Conservation (phyloP, 805 yeast genomes). For the Barnettozyma sp. region DNA sequence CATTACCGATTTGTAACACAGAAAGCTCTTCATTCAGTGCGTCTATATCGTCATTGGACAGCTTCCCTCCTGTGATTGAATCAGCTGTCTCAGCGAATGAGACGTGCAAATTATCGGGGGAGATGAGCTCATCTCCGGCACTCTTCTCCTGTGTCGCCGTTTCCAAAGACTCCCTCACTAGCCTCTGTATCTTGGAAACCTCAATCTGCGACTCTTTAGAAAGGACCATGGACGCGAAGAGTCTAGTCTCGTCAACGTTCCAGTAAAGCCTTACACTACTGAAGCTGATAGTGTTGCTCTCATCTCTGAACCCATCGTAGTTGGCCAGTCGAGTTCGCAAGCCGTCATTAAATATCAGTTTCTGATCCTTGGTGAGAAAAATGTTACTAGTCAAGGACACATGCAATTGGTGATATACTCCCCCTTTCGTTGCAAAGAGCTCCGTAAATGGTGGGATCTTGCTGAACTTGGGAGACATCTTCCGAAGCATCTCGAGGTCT, state of each 20-base stretch:
- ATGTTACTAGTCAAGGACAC: constrained; percentile 12
- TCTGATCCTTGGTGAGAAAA: not conserved
- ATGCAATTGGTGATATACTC: constrained; percentile 12
- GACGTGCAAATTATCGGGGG: constrained; percentile 8
- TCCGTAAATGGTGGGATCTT: constrained; percentile 7
- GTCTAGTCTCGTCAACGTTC: constrained; percentile 2
- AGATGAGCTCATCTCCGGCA: not conserved
- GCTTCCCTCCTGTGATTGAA: not conserved
- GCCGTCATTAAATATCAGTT: not conserved
- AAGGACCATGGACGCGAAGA: constrained; percentile 7
- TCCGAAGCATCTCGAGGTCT: constrained; percentile 5
- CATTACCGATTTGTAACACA: constrained; percentile 11
- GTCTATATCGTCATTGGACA: constrained; percentile 1
- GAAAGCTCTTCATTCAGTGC: constrained; percentile 9
- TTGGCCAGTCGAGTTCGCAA: not conserved
- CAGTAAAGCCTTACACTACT: constrained; percentile 4
- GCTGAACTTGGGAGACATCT: constrained; percentile 8
- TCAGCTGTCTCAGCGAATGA: constrained; percentile 6
- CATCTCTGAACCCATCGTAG: not conserved
- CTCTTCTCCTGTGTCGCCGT: not conserved
- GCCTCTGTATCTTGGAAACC: not conserved
- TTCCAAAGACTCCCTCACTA: constrained; percentile 1
- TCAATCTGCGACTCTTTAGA: not conserved
- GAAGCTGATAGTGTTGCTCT: constrained; percentile 4
- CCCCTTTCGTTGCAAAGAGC: constrained; percentile 4